These are phyloP conservation scores for Acorus calamus DNA, from an alignment of 106 monocot species.

Conservation along the genomic window DNA sequence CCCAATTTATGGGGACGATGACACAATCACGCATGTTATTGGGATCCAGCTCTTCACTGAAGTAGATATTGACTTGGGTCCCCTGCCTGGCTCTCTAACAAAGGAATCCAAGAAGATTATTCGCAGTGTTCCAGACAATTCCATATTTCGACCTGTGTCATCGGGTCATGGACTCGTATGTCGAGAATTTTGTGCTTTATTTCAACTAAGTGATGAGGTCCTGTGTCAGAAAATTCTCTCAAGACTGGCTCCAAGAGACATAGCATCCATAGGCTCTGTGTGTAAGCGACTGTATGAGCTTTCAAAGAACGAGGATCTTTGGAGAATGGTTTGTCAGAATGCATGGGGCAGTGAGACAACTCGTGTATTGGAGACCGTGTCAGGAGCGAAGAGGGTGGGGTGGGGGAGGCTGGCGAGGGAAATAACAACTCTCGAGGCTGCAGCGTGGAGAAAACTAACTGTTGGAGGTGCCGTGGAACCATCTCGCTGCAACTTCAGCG, in stretches of 20 bases:
- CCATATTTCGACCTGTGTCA: constrained; percentile 24
- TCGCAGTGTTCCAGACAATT: constrained; percentile 8
- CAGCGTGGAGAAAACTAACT: constrained; percentile 17
- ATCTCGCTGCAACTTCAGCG: constrained; percentile 3
- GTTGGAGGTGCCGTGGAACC: constrained; percentile 39
- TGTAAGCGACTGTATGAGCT: constrained; percentile 51
- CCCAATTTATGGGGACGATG: constrained; percentile 85
- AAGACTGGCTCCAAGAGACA: constrained; percentile 70
- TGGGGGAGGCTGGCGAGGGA: constrained; percentile 88
- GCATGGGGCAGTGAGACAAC: constrained; percentile 84
- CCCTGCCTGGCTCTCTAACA: constrained; percentile 30
- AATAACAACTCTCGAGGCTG: constrained; percentile 65
- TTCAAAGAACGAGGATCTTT: constrained; percentile 72
- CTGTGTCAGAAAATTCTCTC: constrained; percentile 77
- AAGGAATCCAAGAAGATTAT: constrained; percentile 25
- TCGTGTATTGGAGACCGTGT: constrained; percentile 52
- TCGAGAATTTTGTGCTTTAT: constrained; percentile 61
- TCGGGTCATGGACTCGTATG: constrained; percentile 21
- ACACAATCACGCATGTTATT: constrained; percentile 73
- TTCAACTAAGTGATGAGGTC: constrained; percentile 78
- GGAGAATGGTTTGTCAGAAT: constrained; percentile 95
- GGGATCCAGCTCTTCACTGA: constrained; percentile 76
- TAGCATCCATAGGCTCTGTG: constrained; percentile 70
- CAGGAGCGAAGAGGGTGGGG: constrained; percentile 49
- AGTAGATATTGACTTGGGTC: constrained; percentile 73